Percentiles rank a stretch among this genome's conserved stretches.
phyloP scores from a whole-genome alignment of 345 rosid species.

The Diplotaxis tenuifolia region DNA sequence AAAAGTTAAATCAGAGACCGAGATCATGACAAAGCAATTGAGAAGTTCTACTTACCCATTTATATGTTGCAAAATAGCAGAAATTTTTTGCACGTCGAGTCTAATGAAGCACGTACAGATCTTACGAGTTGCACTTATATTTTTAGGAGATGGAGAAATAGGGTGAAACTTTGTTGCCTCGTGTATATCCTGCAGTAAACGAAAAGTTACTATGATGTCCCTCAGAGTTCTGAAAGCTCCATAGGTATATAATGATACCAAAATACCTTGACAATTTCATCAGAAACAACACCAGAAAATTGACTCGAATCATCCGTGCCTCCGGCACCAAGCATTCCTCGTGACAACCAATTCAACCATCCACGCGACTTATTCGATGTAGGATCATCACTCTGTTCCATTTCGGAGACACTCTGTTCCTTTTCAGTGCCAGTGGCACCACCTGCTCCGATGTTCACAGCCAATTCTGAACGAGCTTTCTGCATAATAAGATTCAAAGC shows the following conservation, averaged over 20 bases:
- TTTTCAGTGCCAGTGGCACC: constrained; percentile 45
- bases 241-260: constrained; percentile 5
- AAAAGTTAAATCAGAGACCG: neutral
- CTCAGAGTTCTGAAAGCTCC: constrained; percentile 7
- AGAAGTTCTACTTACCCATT: constrained; percentile 32
- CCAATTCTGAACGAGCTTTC: constrained; percentile 51
- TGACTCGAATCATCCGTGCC: constrained; percentile 92
- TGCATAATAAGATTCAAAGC: constrained; percentile 29
- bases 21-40: neutral
- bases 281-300: constrained; percentile 89
- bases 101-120: constrained; percentile 54
- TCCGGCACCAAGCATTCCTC: constrained; percentile 99
- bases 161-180: constrained; percentile 85
- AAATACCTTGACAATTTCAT: constrained; percentile 88
- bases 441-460: constrained; percentile 34
- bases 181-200: constrained; percentile 69
- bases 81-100: constrained; percentile 49
- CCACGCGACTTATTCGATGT: constrained; percentile 65
- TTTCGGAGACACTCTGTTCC: constrained; percentile 49
- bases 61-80: constrained; percentile 55
- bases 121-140: constrained; percentile 46
- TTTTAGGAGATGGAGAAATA: constrained; percentile 40
- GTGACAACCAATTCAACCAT: constrained; percentile 96
- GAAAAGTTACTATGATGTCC: constrained; percentile 15
- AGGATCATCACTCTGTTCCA: constrained; percentile 55